Conservation (phyloP, 192 early-diverging fungal genomes). For the Phycomyces blakesleeanus region DNA sequence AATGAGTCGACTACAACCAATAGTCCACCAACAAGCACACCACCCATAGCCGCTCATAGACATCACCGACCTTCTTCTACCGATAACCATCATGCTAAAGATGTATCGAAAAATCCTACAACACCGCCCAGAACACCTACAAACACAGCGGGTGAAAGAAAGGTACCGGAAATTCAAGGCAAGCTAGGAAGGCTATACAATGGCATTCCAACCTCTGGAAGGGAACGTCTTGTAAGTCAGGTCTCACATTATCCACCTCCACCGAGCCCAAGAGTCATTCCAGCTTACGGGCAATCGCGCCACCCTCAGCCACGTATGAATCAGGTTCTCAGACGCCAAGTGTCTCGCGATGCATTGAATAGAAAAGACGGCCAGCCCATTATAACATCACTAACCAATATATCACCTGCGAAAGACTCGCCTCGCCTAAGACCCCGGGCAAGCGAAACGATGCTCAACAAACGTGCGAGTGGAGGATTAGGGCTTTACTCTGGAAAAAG, state of each 20-base stretch:
- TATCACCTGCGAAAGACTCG: neutral
- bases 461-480: slow-evolving; percentile 1
- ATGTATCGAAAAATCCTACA: neutral
- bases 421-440: neutral
- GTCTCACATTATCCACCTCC: neutral
- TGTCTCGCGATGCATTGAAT: slow-evolving; percentile 12
- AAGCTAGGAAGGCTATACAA: slow-evolving; percentile 26
- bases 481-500: neutral
- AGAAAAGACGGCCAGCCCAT: slow-evolving; percentile 13
- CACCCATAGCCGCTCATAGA: neutral
- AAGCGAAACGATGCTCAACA: neutral
- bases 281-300: neutral
- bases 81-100: neutral
- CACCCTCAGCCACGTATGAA: neutral
- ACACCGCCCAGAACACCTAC: neutral
- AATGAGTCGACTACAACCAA: neutral
- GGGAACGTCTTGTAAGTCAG: slow-evolving; percentile 10
- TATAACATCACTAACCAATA: neutral
- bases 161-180: slow-evolving; percentile 5
- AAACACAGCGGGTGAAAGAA: neutral
- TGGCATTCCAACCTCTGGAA: slow-evolving; percentile 21
- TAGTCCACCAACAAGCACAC: neutral
- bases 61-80: neutral
- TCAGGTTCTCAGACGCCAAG: slow-evolving; percentile 4
- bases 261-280: neutral